Evolutionary conservation across 2,329 filamentous ascomycete genomes (phyloP).

Genomic region (Furcasterigmium sp.): DNA sequence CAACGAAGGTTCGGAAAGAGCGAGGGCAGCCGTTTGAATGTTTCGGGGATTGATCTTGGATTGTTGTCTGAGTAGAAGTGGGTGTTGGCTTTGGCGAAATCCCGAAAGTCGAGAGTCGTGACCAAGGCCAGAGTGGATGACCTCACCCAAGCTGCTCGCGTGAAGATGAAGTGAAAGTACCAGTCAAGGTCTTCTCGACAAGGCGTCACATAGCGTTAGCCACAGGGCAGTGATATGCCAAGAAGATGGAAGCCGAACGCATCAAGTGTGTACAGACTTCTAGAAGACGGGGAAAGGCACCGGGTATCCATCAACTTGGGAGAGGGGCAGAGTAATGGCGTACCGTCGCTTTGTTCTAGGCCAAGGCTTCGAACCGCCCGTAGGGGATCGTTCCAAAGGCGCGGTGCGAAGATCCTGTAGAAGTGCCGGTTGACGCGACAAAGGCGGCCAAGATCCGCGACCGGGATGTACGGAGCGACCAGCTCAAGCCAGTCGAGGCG

Average conservation of each 20-base stretch:
- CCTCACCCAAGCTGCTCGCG: constrained; percentile 27
- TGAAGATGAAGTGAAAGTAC: constrained; percentile 41
- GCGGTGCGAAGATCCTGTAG: constrained; percentile 43
- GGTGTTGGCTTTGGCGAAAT: constrained; percentile 31
- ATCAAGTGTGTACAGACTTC: no score
- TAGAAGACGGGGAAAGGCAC: background rate
- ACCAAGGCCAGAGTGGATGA: constrained; percentile 36
- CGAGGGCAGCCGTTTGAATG: constrained; percentile 29
- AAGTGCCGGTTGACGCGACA: constrained; percentile 44
- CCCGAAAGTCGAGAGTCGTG: constrained; percentile 41
- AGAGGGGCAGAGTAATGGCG: background rate
- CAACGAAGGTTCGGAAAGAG: constrained; percentile 39
- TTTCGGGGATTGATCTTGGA: constrained; percentile 29
- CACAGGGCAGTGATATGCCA: background rate
- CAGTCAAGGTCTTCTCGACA: constrained; percentile 40
- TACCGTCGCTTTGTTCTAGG: constrained; percentile 39
- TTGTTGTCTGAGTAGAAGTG: constrained; percentile 34
- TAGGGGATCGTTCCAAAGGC: constrained; percentile 47
- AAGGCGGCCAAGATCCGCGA: constrained; percentile 35
- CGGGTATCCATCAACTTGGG: background rate
- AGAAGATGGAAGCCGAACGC: no score
- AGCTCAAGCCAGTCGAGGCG: constrained; percentile 43
- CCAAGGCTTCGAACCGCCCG: constrained; percentile 29
- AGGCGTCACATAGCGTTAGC: background rate
- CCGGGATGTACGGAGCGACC: constrained; percentile 36